Conservation (phyloP, 441 rosid species). For the Flueggea neowawraea region DNA sequence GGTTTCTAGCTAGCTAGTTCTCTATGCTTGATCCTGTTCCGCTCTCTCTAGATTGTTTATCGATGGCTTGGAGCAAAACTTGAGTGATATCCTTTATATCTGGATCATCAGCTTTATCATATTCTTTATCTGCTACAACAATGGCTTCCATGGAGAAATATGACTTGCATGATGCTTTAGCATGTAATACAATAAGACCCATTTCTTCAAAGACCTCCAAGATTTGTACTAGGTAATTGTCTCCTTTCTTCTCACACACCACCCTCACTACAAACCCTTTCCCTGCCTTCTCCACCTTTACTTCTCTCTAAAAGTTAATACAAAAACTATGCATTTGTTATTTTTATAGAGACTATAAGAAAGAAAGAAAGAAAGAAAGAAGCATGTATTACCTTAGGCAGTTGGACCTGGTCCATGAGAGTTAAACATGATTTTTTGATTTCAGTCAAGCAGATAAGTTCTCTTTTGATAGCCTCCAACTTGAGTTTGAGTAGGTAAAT, state of each 20-base stretch:
- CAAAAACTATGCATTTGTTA: background rate
- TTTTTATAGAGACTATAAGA: too few relatives aligned
- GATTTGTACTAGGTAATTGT: conserved; percentile 37
- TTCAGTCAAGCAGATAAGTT: conserved; percentile 32
- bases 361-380: background rate
- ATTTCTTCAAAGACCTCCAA: conserved; percentile 63
- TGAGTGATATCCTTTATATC: conserved; percentile 36
- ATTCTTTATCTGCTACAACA: conserved; percentile 37
- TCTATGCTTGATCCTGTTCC: background rate
- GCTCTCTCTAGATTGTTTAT: conserved; percentile 10
- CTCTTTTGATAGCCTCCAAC: conserved; percentile 44
- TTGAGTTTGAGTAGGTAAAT: conserved; percentile 47
- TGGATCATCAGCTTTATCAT: conserved; percentile 6
- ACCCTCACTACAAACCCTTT: conserved; percentile 41
- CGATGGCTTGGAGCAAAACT: conserved; percentile 43
- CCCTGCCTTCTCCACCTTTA: conserved; percentile 54
- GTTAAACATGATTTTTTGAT: conserved; percentile 27
- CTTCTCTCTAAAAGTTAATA: conserved; percentile 27
- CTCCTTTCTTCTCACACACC: conserved; percentile 38
- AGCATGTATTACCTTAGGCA: conserved; percentile 37
- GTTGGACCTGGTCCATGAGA: conserved; percentile 21
- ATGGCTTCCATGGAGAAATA: conserved; percentile 62
- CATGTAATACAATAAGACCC: conserved; percentile 52
- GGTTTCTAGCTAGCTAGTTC: background rate
- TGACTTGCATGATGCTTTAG: conserved; percentile 46